phyloP scores from a whole-genome alignment of 768 basidiomycete genomes.

The Tricholoma sp. region DNA sequence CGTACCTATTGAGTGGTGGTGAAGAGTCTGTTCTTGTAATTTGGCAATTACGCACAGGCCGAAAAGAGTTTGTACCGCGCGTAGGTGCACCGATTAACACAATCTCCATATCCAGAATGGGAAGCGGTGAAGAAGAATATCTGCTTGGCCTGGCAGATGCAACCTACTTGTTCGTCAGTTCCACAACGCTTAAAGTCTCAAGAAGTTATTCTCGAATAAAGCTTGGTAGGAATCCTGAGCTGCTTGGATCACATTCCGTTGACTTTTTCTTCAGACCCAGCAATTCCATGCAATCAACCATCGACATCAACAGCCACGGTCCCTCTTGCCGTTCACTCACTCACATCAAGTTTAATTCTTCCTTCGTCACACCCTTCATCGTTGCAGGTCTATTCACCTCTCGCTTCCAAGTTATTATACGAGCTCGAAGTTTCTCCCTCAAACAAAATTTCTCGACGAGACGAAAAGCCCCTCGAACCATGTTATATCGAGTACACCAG shows the following conservation, averaged over 20 bases:
- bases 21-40: constrained; percentile 96
- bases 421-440: constrained; percentile 94
- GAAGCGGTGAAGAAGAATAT: constrained; percentile 74
- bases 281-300: constrained; percentile 21
- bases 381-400: constrained; percentile 84
- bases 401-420: constrained; percentile 61
- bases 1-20: constrained; percentile 89
- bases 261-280: constrained; percentile 25
- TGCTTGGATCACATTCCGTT: constrained; percentile 1
- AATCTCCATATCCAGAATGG: constrained; percentile 51
- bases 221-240: constrained; percentile 45
- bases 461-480: constrained; percentile 71
- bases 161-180: constrained; percentile 68
- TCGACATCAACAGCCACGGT: constrained; percentile 35
- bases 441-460: constrained; percentile 80
- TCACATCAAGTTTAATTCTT: constrained; percentile 73
- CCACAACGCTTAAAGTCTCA: constrained; percentile 65
- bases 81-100: constrained; percentile 82
- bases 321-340: constrained; percentile 74
- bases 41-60: constrained; percentile 89
- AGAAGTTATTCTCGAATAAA: constrained; percentile 74
- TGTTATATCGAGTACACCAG: constrained; percentile 67
- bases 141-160: constrained; percentile 80
- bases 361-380: constrained; percentile 94
- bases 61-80: constrained; percentile 88